These are phyloP conservation scores for Sporothrix brasiliensis DNA, from an alignment of 2,329 filamentous ascomycete genomes.

Conservation along the genomic window DNA sequence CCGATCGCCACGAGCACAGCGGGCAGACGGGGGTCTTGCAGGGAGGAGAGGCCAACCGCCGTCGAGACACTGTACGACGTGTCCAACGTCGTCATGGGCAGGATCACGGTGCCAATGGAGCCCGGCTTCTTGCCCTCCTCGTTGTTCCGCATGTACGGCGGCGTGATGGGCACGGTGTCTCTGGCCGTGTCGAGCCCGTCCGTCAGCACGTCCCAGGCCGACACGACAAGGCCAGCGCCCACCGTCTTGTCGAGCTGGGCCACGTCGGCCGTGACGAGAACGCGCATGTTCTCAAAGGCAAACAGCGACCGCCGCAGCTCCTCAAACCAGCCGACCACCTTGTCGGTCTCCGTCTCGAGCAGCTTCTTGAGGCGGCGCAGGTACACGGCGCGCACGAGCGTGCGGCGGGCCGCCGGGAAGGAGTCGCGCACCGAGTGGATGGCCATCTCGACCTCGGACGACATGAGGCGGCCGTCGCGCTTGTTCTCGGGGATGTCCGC, in stretches of 20 bases:
- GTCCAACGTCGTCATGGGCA: conserved; percentile 91
- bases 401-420: conserved; percentile 74
- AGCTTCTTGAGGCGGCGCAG: conserved; percentile 82
- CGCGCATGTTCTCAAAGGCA: conserved; percentile 80
- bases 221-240: conserved; percentile 49
- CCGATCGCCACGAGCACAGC: conserved; percentile 84
- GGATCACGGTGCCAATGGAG: conserved; percentile 70
- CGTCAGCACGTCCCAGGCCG: conserved; percentile 72
- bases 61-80: conserved; percentile 84
- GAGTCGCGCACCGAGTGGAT: conserved; percentile 79
- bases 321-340: conserved; percentile 76
- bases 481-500: conserved; percentile 92
- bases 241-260: conserved; percentile 69
- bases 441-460: conserved; percentile 69
- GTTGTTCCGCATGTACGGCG: conserved; percentile 71
- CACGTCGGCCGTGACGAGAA: conserved; percentile 82
- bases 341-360: conserved; percentile 73
- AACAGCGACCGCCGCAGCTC: conserved; percentile 75
- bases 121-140: conserved; percentile 75
- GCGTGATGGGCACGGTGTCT: conserved; percentile 69
- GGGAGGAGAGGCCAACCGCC: conserved; percentile 72
- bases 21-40: conserved; percentile 75
- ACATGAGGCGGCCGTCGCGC: conserved; percentile 75
- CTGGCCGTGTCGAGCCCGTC: conserved; percentile 51
- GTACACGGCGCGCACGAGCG: conserved; percentile 84